Base-by-base conservation (phyloP, 768 basidiomycete species). In the Leccinum variicolor region DNA sequence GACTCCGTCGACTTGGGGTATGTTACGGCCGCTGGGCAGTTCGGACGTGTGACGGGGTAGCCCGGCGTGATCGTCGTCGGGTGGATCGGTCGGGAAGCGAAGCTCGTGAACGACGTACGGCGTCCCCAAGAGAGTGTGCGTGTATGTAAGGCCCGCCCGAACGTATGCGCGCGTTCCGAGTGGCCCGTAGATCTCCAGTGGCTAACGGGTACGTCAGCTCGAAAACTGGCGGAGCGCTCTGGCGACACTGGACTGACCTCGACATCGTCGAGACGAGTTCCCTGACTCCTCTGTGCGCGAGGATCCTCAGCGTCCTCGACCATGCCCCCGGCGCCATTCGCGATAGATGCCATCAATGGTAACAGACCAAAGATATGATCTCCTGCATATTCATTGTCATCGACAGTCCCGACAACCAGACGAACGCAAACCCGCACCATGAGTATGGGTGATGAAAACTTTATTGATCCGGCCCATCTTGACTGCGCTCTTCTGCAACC, bases 361-460 rank as follows among this genome's bases (percentile, higher is more conserved):
- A 85, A 64, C 8, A 92, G 66, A 8, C 90, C 92, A 67, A 90
- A 89, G 25, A 92, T 88, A 69, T 93, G 90, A 71, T 92, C 89
- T 3, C 90, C 90, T 92, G 65, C 31, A 7, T n/a, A 59, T 34
- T 50, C 31, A 25, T 33, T 25, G 26, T 56, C 45, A 60, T 28
- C 47, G 9, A n/a, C 17, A 29, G 19, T 13, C 11, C 36, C 11
- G 25, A 52, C 19, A 19, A 23, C n/a, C 3, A 41, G 17, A 50
- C 11, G 43, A 48, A 52, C 11, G 11, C 3, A 31, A 47, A 26
- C 13, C 49, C 62, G 34, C 55, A 90, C 92, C 92, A 74, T 94
- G 93, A 0, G 89, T 89, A 73, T 95, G 93, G 1, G 93, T 94
- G 58, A 94, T 84, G 69, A 94, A 93, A 26, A 95, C 83, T 70